Evolutionary conservation across 768 basidiomycete genomes (phyloP), one percentile per base, ranked within the genome.

Genomic region (Russula abietina): DNA sequence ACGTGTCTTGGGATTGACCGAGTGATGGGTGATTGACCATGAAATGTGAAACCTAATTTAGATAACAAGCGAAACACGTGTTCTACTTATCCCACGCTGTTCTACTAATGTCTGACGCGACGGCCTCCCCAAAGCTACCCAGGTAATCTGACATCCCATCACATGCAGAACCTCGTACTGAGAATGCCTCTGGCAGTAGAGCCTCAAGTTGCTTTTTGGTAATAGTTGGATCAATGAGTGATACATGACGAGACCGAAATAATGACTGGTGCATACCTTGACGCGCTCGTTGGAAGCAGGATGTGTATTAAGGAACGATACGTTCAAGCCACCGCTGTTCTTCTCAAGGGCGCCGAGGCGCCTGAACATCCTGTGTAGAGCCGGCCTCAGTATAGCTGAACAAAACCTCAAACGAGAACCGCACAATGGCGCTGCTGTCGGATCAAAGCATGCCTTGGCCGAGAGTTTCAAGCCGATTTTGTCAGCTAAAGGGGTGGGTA

Each of bases 381-480:
- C 9, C 32, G 45, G 2, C 6, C 10, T 49, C 22, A 52, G 54
- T 19, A 39, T 12, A 10, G 55, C 2, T 38, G 16, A 36, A 56
- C 8, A 28, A 30, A 38, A 26, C 24, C 24, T 28, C 14, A 41
- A 55, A 30, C 19, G n/a, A 32, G 54, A 19, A 36, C 51, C 82
- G 68, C 69, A 93, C 92, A 80, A 79, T 14, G 89, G 84, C 3
- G 91, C 82, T 24, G 86, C 89, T 19, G 73, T 75, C 0, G 95
- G 94, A 70, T 98, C 82, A 71, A 84, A 98, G 74, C 95, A 98
- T 0, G 93, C 95, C 67, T 79, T 81, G 55, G 91, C 80, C 76
- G 88, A 88, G 30, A 98, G 78, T 7, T 80, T 80, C 51, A 98
- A 73, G 9, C 96, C 95, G 55, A 98, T 88, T 32, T 83, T 79